Conservation (phyloP, 2,329 filamentous ascomycete species). For the Alternaria conjuncta region DNA sequence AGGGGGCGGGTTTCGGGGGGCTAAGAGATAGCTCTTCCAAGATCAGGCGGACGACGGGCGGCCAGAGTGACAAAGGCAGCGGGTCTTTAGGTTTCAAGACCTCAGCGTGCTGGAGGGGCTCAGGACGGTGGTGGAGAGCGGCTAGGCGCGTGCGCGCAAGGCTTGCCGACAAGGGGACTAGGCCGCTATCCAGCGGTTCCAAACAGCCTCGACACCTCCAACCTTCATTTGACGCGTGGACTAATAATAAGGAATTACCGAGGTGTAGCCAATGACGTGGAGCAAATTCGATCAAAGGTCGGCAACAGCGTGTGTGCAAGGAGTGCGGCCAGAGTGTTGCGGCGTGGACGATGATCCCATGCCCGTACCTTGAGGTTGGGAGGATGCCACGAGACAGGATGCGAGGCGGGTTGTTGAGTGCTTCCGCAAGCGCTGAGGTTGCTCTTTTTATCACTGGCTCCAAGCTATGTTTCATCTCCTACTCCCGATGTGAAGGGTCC, state of each 20-base stretch:
- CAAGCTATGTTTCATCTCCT: conserved; percentile 37
- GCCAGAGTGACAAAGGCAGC: conserved; percentile 11
- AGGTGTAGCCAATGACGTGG: conserved; percentile 6
- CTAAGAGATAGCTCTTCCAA: background rate
- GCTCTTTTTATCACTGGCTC: conserved; percentile 31
- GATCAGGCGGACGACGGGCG: conserved; percentile 5
- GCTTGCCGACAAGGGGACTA: conserved; percentile 39
- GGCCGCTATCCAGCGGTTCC: conserved; percentile 19
- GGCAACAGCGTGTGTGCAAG: conserved; percentile 9
- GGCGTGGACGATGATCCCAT: conserved; percentile 17
- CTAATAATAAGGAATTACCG: background rate
- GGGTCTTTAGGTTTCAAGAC: conserved; percentile 34
- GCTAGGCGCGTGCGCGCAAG: conserved; percentile 39
- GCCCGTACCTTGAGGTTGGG: background rate
- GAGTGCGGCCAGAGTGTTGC: conserved; percentile 15
- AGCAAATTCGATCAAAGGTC: background rate
- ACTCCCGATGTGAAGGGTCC: conserved; percentile 29
- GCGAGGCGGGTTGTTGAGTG: conserved; percentile 11
- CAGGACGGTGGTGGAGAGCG: conserved; percentile 25
- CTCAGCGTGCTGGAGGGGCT: conserved; percentile 32
- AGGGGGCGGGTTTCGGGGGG: conserved; percentile 8
- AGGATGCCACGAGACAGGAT: conserved; percentile 17
- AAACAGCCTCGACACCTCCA: conserved; percentile 14
- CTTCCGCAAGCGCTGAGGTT: conserved; percentile 39
- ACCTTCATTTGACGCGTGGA: conserved; percentile 11